Evolutionary conservation across 1,139 yeast genomes (phyloP).

Genomic region (Saccharomyces hybrid): DNA sequence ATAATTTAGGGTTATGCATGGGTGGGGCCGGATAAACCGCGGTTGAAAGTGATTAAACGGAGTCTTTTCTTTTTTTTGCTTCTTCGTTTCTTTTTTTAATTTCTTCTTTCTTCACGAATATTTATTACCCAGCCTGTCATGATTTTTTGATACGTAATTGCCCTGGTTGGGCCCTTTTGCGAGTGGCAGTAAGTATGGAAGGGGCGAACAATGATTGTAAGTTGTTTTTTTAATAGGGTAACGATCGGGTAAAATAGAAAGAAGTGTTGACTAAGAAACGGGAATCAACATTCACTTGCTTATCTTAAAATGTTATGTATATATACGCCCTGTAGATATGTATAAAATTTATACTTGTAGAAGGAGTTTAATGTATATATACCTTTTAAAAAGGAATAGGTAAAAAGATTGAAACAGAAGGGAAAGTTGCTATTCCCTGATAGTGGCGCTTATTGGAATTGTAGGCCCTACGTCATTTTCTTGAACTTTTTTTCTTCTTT

Average conservation of each 20-base stretch:
- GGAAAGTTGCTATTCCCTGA: background rate
- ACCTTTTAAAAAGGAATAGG: background rate
- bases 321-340: background rate
- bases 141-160: background rate
- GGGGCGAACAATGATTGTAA: background rate
- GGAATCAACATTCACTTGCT: background rate
- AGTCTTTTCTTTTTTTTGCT: background rate
- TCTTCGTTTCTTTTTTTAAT: background rate
- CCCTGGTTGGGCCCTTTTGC: background rate
- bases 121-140: background rate
- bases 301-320: background rate
- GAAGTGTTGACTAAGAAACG: background rate
- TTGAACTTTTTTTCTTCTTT: conserved; percentile 50
- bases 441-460: background rate
- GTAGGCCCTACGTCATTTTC: background rate
- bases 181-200: background rate
- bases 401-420: background rate
- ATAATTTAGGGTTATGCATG: background rate
- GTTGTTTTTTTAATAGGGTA: background rate
- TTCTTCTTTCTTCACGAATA: background rate
- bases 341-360: background rate
- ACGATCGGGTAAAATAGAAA: background rate
- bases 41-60: background rate
- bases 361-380: background rate
- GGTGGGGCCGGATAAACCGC: background rate